These are phyloP conservation scores for Cadophora luteo-olivacea DNA, from an alignment of 2,329 filamentous ascomycete genomes.

Conservation along the genomic window DNA sequence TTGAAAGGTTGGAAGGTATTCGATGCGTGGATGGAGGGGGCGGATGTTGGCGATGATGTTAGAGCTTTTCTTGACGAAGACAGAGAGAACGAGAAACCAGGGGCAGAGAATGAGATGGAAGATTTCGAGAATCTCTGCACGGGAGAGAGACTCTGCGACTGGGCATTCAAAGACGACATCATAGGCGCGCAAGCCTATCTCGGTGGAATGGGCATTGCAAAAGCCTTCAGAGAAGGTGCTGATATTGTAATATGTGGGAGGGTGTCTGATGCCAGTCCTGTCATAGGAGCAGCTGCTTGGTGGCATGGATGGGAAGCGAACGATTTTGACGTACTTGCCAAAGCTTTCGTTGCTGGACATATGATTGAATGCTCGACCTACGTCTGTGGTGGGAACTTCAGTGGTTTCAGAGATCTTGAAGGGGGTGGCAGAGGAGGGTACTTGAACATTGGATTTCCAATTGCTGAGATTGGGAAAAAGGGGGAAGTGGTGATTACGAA, in stretches of 20 bases:
- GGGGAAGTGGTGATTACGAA: conserved; percentile 52
- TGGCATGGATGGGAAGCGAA: conserved; percentile 50
- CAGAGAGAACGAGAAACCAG: conserved; percentile 28
- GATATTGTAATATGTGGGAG: conserved; percentile 53
- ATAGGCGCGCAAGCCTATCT: conserved; percentile 49
- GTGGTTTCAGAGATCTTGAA: conserved; percentile 42
- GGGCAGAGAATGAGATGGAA: not conserved
- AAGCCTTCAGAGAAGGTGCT: conserved; percentile 50
- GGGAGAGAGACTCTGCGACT: conserved; percentile 32
- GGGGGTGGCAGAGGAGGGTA: conserved; percentile 30
- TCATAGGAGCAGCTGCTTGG: conserved; percentile 48
- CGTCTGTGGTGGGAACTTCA: conserved; percentile 36
- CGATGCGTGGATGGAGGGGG: conserved; percentile 45
- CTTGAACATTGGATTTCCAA: conserved; percentile 53
- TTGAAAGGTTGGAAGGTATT: conserved; percentile 38
- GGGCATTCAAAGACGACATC: conserved; percentile 31
- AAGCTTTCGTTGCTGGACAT: conserved; percentile 45
- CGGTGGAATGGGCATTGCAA: conserved; percentile 51
- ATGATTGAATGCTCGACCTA: conserved; percentile 44
- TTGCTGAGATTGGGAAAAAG: conserved; percentile 51
- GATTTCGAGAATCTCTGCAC: conserved; percentile 27
- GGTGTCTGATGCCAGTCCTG: conserved; percentile 52
- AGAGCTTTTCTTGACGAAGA: conserved; percentile 11
- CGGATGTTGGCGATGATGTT: conserved; percentile 38
- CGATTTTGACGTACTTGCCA: conserved; percentile 47